Evolutionary conservation across 2,329 filamentous ascomycete genomes (phyloP).

Genomic region (Fusarium kyushuense): DNA sequence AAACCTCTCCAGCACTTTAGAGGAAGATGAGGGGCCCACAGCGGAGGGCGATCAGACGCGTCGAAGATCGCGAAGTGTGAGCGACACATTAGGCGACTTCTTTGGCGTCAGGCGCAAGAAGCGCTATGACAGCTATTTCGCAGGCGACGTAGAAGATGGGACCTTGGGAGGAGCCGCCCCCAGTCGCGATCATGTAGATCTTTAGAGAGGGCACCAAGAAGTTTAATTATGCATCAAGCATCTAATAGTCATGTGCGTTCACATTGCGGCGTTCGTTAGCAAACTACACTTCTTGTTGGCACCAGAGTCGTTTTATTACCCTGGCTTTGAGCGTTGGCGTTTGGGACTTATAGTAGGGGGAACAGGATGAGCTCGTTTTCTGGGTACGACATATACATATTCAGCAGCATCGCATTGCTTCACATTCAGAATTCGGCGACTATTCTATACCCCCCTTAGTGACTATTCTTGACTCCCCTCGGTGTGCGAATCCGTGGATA

Average conservation of each 20-base stretch:
- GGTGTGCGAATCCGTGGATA: constrained; percentile 7
- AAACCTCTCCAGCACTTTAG: constrained; percentile 39
- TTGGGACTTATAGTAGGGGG: constrained; percentile 38
- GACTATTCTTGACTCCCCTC: constrained; percentile 4
- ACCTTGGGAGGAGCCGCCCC: constrained; percentile 16
- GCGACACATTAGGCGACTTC: constrained; percentile 57
- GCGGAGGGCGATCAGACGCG: constrained; percentile 40
- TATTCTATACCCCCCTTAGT: constrained; percentile 3
- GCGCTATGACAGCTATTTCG: constrained; percentile 42
- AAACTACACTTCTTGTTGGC: constrained; percentile 36
- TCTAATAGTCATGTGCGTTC: constrained; percentile 34
- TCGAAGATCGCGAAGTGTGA: constrained; percentile 55
- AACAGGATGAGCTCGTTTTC: constrained; percentile 20
- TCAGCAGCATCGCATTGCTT: constrained; percentile 18
- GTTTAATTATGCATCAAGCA: constrained; percentile 25
- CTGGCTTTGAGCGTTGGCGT: constrained; percentile 47
- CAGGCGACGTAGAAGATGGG: constrained; percentile 42
- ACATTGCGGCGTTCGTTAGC: constrained; percentile 37
- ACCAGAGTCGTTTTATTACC: constrained; percentile 41
- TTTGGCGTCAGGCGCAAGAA: constrained; percentile 54
- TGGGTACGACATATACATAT: constrained; percentile 25
- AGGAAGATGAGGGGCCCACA: constrained; percentile 31
- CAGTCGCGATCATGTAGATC: constrained; percentile 22
- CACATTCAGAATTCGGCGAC: constrained; percentile 13
- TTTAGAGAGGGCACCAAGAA: constrained; percentile 13